Percentiles rank a stretch among this genome's conserved stretches.
Evolutionary conservation across 108 stramenopile species (phyloP).

Genomic region (Schizochytrium sp.): DNA sequence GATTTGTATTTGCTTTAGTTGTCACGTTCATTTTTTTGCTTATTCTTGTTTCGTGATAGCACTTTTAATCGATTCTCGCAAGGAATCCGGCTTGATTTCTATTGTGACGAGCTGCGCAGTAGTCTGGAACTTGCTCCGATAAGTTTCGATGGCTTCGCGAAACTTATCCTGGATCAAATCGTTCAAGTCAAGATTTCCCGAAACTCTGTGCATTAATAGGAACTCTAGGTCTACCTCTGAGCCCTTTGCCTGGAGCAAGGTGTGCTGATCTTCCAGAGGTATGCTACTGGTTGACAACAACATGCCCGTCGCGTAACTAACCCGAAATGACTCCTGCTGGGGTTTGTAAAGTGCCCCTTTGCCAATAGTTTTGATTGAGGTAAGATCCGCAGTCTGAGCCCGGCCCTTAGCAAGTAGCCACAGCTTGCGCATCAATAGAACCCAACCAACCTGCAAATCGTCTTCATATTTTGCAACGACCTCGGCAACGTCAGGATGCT

Average conservation of each 20-base stretch:
- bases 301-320: slow-evolving; percentile 16
- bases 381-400: slow-evolving; percentile 35
- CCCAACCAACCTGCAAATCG: slow-evolving; percentile 12
- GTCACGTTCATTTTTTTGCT: too few relatives aligned
- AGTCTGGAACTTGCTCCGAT: not conserved
- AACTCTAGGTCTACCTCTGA: slow-evolving; percentile 11
- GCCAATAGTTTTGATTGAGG: not conserved
- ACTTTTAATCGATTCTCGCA: too few relatives aligned
- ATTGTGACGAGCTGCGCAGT: too few relatives aligned
- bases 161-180: slow-evolving; percentile 7
- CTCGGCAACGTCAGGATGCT: slow-evolving; percentile 49
- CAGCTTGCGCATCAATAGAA: not conserved
- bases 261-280: slow-evolving; percentile 16
- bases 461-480: slow-evolving; percentile 19
- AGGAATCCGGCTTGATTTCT: too few relatives aligned
- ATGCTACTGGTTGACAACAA: slow-evolving; percentile 45
- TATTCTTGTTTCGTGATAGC: too few relatives aligned
- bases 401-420: slow-evolving; percentile 61
- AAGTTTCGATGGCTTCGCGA: slow-evolving; percentile 1
- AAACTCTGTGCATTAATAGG: not conserved
- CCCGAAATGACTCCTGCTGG: not conserved
- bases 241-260: not conserved
- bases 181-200: not conserved
- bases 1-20: too few relatives aligned
- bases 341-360: slow-evolving; percentile 39